These are phyloP conservation scores for Beauveria asiatica DNA, from an alignment of 2,329 filamentous ascomycete species.

Conservation along the genomic window DNA sequence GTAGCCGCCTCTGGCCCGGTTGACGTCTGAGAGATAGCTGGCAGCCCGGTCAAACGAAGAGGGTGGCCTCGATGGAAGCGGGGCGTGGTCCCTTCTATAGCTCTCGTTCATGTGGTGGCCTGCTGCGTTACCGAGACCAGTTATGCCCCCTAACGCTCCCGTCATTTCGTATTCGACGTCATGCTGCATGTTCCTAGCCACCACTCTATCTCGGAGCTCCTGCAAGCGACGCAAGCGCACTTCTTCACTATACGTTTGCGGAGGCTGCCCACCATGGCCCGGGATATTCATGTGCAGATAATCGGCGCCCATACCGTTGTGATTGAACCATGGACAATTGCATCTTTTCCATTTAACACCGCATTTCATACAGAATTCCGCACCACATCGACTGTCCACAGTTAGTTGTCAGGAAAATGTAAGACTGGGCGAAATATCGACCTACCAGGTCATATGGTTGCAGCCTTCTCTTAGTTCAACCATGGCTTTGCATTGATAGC, in stretches of 20 bases:
- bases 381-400: slow-evolving; percentile 57
- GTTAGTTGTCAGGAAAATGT: slow-evolving; percentile 15
- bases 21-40: slow-evolving; percentile 37
- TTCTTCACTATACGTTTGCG: slow-evolving; percentile 38
- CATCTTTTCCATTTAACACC: slow-evolving; percentile 76
- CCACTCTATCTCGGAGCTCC: slow-evolving; percentile 37
- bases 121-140: slow-evolving; percentile 42
- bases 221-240: slow-evolving; percentile 36
- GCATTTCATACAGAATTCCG: slow-evolving; percentile 83
- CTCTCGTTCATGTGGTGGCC: slow-evolving; percentile 55
- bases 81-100: slow-evolving; percentile 30
- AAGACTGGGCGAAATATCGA: slow-evolving; percentile 9
- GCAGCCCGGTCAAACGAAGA: slow-evolving; percentile 20
- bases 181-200: slow-evolving; percentile 27
- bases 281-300: slow-evolving; percentile 43
- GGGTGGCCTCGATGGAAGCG: slow-evolving; percentile 16
- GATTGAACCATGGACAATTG: slow-evolving; percentile 73
- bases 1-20: slow-evolving; percentile 33
- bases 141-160: slow-evolving; percentile 27
- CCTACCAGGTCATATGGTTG: slow-evolving; percentile 82
- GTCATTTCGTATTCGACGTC: slow-evolving; percentile 28
- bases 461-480: slow-evolving; percentile 77
- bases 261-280: slow-evolving; percentile 21
- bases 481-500: slow-evolving; percentile 62
- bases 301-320: slow-evolving; percentile 46